These are phyloP conservation scores for Neofusicoccum ribis DNA, from an alignment of 2,329 filamentous ascomycete genomes.

Conservation along the genomic window DNA sequence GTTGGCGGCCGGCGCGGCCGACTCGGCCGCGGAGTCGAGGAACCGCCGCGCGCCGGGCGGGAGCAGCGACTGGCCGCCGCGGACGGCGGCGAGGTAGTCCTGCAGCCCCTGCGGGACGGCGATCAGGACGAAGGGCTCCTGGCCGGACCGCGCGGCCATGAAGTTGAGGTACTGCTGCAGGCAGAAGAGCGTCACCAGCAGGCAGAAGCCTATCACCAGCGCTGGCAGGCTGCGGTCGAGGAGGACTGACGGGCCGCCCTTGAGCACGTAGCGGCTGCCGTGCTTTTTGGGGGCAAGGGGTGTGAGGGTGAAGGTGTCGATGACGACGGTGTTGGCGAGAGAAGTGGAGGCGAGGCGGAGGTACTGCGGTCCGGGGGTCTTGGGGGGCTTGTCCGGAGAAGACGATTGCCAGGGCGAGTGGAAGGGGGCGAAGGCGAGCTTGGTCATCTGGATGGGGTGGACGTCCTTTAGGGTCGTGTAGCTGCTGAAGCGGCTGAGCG, in stretches of 20 bases:
- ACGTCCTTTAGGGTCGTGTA: conserved; percentile 57
- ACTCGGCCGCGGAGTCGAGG: neutral
- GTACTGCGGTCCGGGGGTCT: conserved; percentile 52
- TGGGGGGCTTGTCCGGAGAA: conserved; percentile 22
- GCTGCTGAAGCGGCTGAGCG: conserved; percentile 49
- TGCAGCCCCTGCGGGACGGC: conserved; percentile 55
- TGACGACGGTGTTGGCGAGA: conserved; percentile 74
- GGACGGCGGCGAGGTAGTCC: conserved; percentile 28
- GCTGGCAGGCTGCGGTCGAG: conserved; percentile 57
- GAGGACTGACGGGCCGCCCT: conserved; percentile 30
- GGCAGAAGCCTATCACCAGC: conserved; percentile 61
- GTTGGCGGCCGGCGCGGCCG: neutral
- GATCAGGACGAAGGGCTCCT: conserved; percentile 29
- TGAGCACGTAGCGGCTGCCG: conserved; percentile 66
- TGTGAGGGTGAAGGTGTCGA: conserved; percentile 74
- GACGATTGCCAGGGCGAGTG: conserved; percentile 36
- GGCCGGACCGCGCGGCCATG: conserved; percentile 57
- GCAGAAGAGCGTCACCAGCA: conserved; percentile 64
- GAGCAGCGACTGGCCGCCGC: neutral
- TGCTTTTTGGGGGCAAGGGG: conserved; percentile 49
- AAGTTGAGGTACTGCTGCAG: conserved; percentile 61
- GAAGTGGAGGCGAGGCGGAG: conserved; percentile 80
- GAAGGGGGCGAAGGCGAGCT: conserved; percentile 49
- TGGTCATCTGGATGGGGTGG: conserved; percentile 61
- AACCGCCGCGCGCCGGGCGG: conserved; percentile 29